Evolutionary conservation across 768 basidiomycete genomes (phyloP).

Genomic region (Phaeotremella fagi): DNA sequence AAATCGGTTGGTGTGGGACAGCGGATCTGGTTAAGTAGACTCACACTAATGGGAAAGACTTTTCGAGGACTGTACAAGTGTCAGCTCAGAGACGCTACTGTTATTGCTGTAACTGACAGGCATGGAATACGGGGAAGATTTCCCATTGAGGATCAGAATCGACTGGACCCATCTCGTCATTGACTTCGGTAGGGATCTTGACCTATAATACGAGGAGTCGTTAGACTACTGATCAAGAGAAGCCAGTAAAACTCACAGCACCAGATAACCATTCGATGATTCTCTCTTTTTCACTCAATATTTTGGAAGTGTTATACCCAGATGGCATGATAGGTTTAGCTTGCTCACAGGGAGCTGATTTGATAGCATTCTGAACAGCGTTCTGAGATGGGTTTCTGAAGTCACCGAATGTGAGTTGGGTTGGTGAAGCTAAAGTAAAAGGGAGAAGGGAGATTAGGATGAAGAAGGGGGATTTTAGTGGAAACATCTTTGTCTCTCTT

Average conservation of each 20-base stretch:
- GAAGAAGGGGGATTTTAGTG: not conserved
- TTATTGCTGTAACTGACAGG: conserved; percentile 20
- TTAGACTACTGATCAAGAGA: not conserved
- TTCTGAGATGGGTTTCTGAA: not conserved
- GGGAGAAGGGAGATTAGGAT: not conserved
- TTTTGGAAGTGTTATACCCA: conserved; percentile 16
- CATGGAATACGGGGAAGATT: conserved; percentile 33
- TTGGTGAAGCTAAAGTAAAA: not conserved
- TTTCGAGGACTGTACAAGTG: conserved; percentile 50
- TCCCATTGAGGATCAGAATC: conserved; percentile 37
- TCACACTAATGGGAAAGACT: conserved; percentile 29
- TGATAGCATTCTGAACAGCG: not conserved
- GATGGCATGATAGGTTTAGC: conserved; percentile 17
- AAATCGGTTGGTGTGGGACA: not conserved
- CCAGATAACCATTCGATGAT: conserved; percentile 34
- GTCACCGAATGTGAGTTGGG: not conserved
- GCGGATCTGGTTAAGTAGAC: conserved; percentile 5
- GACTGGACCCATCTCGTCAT: conserved; percentile 44
- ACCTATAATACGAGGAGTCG: conserved; percentile 6
- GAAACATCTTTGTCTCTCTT: not conserved
- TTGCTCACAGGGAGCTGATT: conserved; percentile 12
- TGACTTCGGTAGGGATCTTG: conserved; percentile 37
- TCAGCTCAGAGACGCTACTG: too few relatives aligned
- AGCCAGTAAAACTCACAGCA: conserved; percentile 16
- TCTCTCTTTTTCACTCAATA: conserved; percentile 25